A percentile compares a stretch with the other conserved stretches of the same genome.
Conservation (phyloP, 192 early-diverging fungal genomes). For the Rhizoclosmatium globosum region DNA sequence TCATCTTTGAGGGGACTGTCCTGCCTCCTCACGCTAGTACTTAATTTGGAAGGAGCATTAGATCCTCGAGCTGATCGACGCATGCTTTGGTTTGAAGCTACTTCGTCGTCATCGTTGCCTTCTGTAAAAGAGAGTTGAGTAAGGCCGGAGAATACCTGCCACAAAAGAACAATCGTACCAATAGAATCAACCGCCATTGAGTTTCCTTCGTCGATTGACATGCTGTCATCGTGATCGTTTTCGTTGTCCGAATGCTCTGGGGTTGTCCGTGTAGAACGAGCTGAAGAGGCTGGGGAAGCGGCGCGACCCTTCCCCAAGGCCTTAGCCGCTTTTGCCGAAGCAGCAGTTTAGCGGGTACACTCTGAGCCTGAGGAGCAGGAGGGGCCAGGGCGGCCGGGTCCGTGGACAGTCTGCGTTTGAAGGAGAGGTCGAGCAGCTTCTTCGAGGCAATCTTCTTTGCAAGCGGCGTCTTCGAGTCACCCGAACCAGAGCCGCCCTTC, state of each 20-base stretch:
- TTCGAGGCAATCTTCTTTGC: too few species aligned
- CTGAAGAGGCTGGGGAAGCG: not conserved
- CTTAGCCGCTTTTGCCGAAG: not conserved
- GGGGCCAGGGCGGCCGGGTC: too few species aligned
- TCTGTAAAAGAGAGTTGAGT: not conserved
- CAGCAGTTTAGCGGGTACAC: too few species aligned
- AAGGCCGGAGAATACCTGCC: not conserved
- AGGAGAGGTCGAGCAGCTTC: too few species aligned
- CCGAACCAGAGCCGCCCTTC: not conserved
- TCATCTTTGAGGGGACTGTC: conserved; percentile 5
- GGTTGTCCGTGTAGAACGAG: not conserved
- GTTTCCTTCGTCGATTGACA: not conserved
- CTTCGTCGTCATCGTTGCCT: conserved; percentile 44
- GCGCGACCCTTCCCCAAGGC: not conserved
- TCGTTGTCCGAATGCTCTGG: not conserved
- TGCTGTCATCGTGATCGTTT: not conserved
- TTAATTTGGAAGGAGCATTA: not conserved
- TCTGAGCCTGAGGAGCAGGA: too few species aligned
- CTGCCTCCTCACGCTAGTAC: not conserved
- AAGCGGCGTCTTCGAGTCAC: too few species aligned
- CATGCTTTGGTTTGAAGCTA: conserved; percentile 15
- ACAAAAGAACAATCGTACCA: not conserved
- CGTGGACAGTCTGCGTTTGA: too few species aligned
- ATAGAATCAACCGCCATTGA: not conserved
- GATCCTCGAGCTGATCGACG: not conserved